Conservation (phyloP, 345 rosid species). For the Eucalyptus leucophloia region DNA sequence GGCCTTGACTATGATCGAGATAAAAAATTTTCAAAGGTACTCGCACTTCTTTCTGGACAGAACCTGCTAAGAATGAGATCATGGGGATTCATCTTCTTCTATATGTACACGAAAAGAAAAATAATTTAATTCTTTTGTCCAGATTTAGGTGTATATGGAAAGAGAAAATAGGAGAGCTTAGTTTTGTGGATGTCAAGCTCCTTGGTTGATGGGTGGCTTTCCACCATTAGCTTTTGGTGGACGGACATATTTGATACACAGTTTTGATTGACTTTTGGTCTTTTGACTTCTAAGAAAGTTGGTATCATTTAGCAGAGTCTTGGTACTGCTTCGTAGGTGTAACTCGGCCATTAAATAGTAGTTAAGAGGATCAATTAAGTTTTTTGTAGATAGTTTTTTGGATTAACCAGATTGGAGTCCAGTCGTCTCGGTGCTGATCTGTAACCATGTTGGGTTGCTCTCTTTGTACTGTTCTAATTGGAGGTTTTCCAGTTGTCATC, state of each 20-base stretch:
- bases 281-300: not conserved
- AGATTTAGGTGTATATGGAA: not conserved
- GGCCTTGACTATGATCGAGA: conserved; percentile 98
- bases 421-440: not conserved
- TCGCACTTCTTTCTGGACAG: conserved; percentile 52
- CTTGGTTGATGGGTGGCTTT: not conserved
- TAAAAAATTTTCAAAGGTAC: conserved; percentile 97
- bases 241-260: not conserved
- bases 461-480: conserved; percentile 50
- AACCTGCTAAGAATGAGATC: not conserved
- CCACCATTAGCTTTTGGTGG: not conserved
- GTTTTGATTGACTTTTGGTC: not conserved
- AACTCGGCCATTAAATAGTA: not conserved
- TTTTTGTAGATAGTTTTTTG: not conserved
- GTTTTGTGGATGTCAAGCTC: not conserved
- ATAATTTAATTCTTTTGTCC: not conserved
- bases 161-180: not conserved
- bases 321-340: not conserved
- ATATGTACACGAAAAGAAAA: not conserved
- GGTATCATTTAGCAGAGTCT: not conserved
- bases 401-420: not conserved
- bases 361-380: not conserved
- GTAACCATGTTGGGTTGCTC: not conserved
- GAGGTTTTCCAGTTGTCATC: conserved; percentile 86
- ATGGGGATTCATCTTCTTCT: not conserved